Conservation (phyloP, 306 rosid genomes). For the Abrus precatorius region DNA sequence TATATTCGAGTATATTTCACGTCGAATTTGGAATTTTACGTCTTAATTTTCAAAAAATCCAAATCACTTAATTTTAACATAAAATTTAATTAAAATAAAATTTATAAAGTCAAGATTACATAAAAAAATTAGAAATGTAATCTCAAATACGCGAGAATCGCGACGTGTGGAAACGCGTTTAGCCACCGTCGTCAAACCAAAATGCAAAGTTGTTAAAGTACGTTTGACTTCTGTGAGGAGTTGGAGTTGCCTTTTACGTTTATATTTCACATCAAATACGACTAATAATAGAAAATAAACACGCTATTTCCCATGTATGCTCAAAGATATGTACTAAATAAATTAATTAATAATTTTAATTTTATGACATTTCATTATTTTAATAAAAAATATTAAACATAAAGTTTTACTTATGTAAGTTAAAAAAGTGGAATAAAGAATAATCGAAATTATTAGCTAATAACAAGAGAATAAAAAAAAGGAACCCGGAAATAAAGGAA, state of each 20-base stretch:
- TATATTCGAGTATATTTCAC: too few species aligned
- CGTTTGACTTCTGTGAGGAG: background rate
- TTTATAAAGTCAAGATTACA: too few species aligned
- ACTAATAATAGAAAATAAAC: too few species aligned
- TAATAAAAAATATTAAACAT: too few species aligned
- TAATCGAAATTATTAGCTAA: background rate
- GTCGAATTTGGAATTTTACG: background rate
- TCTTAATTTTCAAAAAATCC: background rate
- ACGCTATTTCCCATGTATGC: too few species aligned
- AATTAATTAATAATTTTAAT: too few species aligned
- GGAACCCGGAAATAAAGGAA: constrained; percentile 37
- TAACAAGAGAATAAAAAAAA: background rate
- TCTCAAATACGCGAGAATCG: background rate
- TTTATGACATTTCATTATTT: too few species aligned
- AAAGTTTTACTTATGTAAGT: too few species aligned
- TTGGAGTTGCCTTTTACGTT: constrained; percentile 17
- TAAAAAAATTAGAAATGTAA: background rate
- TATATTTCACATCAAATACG: constrained; percentile 13
- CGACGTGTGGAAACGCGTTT: constrained; percentile 36
- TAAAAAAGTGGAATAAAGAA: background rate
- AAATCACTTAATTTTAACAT: background rate
- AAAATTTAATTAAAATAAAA: background rate
- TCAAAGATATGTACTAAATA: too few species aligned
- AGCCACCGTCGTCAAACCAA: background rate
- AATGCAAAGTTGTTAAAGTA: constrained; percentile 5